A percentile compares a stretch with the other conserved stretches of the same genome.
Evolutionary conservation across 192 early-diverging fungal genomes (phyloP).

Genomic region (Coemansia umbellata): DNA sequence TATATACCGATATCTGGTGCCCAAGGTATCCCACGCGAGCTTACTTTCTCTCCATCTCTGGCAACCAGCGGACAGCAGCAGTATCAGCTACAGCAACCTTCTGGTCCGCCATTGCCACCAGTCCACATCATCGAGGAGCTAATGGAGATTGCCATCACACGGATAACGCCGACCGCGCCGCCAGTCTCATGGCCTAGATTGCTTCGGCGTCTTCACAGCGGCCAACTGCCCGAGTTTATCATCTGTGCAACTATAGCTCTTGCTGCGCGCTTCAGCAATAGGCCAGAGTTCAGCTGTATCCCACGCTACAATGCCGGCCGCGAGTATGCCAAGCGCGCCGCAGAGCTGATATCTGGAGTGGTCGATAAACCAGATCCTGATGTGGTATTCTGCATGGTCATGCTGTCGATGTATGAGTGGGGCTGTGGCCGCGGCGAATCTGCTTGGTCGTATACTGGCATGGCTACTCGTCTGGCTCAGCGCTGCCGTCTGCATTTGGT

Average conservation of each 20-base stretch:
- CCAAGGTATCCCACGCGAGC: conserved; percentile 8
- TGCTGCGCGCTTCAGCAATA: conserved; percentile 42
- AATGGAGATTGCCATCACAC: conserved; percentile 40
- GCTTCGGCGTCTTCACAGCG: conserved; percentile 35
- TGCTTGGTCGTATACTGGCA: conserved; percentile 50
- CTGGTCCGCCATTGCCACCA: conserved; percentile 26
- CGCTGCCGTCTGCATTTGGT: conserved; percentile 45
- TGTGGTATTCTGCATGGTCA: conserved; percentile 40
- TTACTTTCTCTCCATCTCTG: neutral
- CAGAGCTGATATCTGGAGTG: conserved; percentile 40
- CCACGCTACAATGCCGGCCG: conserved; percentile 48
- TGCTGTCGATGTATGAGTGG: conserved; percentile 51
- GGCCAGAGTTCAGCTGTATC: conserved; percentile 44
- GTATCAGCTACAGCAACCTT: no score
- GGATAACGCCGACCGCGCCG: conserved; percentile 33
- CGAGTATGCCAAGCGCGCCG: conserved; percentile 45
- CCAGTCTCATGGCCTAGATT: conserved; percentile 33
- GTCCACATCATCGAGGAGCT: conserved; percentile 40
- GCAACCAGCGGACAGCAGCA: neutral
- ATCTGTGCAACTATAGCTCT: conserved; percentile 37
- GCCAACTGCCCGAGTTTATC: conserved; percentile 43
- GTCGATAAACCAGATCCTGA: conserved; percentile 48
- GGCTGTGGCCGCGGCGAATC: conserved; percentile 52
- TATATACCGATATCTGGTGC: conserved; percentile 3
- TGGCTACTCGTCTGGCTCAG: conserved; percentile 48